A percentile compares a stretch with the other conserved stretches of the same genome.
Conservation (phyloP, 495 filamentous ascomycete genomes). For the Podospora appendiculata region DNA sequence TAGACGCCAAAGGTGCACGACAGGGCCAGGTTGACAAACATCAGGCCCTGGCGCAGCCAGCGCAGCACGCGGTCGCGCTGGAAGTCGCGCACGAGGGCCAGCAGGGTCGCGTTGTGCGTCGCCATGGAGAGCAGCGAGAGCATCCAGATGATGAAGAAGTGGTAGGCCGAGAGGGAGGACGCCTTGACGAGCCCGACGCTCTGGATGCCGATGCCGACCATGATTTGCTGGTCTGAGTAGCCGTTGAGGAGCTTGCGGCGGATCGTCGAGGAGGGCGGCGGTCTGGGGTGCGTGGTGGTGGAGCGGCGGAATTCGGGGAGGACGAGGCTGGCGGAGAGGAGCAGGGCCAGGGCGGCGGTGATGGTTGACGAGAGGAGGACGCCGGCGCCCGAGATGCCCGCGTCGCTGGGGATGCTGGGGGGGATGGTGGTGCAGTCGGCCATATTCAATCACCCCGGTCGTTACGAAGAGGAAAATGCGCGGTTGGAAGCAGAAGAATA, state of each 20-base stretch:
- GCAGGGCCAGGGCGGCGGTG: conserved; percentile 38
- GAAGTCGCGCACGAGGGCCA: conserved; percentile 52
- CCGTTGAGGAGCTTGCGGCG: conserved; percentile 49
- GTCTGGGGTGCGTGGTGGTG: neutral
- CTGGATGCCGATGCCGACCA: conserved; percentile 53
- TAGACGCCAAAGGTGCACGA: conserved; percentile 41
- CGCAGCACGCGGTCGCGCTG: conserved; percentile 53
- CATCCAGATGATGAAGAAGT: conserved; percentile 59
- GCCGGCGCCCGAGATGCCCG: conserved; percentile 50
- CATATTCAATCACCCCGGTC: neutral
- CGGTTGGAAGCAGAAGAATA: neutral
- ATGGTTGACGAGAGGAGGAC: conserved; percentile 54
- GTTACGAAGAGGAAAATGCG: too few species aligned
- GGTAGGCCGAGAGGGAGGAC: conserved; percentile 45
- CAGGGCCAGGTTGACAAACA: conserved; percentile 50
- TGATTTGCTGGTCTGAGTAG: conserved; percentile 55
- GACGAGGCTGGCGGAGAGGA: conserved; percentile 41
- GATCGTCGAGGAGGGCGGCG: conserved; percentile 30
- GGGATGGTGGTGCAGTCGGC: conserved; percentile 42
- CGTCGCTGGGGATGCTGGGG: conserved; percentile 35
- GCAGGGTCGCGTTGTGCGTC: conserved; percentile 47
- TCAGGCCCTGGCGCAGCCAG: conserved; percentile 51
- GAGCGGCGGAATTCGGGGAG: conserved; percentile 30
- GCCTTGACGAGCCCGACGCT: conserved; percentile 43
- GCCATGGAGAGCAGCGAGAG: conserved; percentile 49